Base-by-base conservation (phyloP, 2,329 filamentous ascomycete genomes). In the Fusarium cicatricum region DNA sequence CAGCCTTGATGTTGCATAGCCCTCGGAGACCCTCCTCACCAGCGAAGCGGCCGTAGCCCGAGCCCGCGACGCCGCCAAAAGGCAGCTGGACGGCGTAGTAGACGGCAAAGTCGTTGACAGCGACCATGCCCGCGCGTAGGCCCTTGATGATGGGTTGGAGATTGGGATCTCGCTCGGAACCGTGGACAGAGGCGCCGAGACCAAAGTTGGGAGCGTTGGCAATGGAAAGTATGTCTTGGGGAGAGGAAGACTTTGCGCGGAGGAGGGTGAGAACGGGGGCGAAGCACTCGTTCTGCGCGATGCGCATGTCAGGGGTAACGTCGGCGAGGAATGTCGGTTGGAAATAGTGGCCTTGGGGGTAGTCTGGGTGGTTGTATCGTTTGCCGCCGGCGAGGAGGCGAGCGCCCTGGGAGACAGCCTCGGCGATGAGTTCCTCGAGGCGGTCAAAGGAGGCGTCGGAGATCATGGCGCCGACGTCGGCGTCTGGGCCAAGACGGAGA, bases 61-160 rank as follows among this genome's bases (percentile, higher is more conserved):
- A 96, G 1, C 92, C 94, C 53, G 85, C 87, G n/a, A 91, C 87
- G 48, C 93, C 95, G 32, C 95, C 95, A 75, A 99, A 99, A 0
- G 95, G 95, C 33, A 99, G 78, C 75, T 97, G 92, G 8, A 96
- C 93, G 46, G 94, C 92, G 72, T 99, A 99, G 74, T 88, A 97
- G 23, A 87, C 89, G 16, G 89, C 95, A 70, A 99, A 99, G 77
- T 99, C 95, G 73, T 99, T 99, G 65, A 99, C 85, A 19, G 92
- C 87, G 1, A 98, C 91, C 90, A 97, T 97, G 38, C 95, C 95
- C 0, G 90, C 87, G 59, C 89, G 85, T 45, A 97, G 82, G 19
- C 86, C 85, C 16, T 76, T 76, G 2, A 94, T 86, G 23, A 96
- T 85, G 14, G 78, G 78, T 14, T 82, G 75, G 1, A 97, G 79